phyloP scores from a whole-genome alignment of 1,139 yeast species.

The Geotrichum bryndzae region DNA sequence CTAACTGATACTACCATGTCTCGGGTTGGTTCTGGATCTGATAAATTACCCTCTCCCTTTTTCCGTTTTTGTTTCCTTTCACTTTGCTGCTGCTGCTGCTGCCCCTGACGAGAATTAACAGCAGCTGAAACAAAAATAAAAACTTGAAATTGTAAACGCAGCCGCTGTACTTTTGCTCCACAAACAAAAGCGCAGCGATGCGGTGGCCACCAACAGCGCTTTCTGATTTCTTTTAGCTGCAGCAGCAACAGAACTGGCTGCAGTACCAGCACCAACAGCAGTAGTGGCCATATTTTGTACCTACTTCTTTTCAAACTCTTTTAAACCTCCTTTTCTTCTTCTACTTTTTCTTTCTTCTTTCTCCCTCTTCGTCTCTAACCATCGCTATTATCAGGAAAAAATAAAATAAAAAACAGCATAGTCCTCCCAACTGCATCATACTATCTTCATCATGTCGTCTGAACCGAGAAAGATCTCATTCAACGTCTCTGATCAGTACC shows the following conservation, averaged over 20 bases:
- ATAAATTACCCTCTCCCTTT: background rate
- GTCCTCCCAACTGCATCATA: background rate
- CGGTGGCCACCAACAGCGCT: background rate
- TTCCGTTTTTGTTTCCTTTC: background rate
- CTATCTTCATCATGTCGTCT: conserved; percentile 1
- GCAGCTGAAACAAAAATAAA: background rate
- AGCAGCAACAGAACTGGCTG: too few species aligned
- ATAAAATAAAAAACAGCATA: background rate
- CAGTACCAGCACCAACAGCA: background rate
- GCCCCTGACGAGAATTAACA: background rate
- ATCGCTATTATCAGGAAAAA: background rate
- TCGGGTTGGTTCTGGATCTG: background rate
- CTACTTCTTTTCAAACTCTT: background rate
- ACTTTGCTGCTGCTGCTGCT: background rate
- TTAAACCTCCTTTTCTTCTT: background rate
- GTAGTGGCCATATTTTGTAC: background rate
- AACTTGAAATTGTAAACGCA: background rate
- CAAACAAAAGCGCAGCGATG: background rate
- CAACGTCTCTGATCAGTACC: conserved; percentile 83
- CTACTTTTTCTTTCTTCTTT: background rate
- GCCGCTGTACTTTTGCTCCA: background rate
- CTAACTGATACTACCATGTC: background rate
- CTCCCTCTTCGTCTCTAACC: background rate
- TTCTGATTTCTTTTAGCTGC: background rate
- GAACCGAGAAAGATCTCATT: conserved; percentile 54